phyloP scores from a whole-genome alignment of 2,329 filamentous ascomycete genomes.

The Hymenoscyphus occultus region DNA sequence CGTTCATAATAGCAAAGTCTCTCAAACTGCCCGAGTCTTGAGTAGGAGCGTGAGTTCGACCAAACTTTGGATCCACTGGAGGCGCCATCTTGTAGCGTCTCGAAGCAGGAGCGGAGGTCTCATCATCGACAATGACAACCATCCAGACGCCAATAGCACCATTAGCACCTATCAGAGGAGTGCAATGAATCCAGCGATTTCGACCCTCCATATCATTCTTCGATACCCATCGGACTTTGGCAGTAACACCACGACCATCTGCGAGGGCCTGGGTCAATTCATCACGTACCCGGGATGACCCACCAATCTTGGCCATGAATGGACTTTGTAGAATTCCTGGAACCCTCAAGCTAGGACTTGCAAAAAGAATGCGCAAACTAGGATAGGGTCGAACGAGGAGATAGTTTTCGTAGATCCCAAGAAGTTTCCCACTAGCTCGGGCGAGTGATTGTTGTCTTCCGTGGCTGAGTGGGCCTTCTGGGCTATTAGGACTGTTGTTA shows the following conservation, averaged over 20 bases:
- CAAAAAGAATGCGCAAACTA: conserved; percentile 64
- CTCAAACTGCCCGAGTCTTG: conserved; percentile 26
- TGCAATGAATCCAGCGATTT: conserved; percentile 74
- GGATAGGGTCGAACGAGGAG: conserved; percentile 65
- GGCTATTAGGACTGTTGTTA: conserved; percentile 30
- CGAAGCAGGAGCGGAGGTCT: conserved; percentile 34
- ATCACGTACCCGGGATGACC: conserved; percentile 46
- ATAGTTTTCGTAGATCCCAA: conserved; percentile 54
- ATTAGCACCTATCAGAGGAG: conserved; percentile 64
- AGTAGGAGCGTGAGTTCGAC: conserved; percentile 18
- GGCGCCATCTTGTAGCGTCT: conserved; percentile 31
- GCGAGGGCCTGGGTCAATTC: conserved; percentile 57
- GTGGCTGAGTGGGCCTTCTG: neutral
- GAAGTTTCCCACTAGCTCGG: conserved; percentile 36
- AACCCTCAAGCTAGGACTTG: conserved; percentile 63
- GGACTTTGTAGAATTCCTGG: conserved; percentile 64
- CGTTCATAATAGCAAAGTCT: conserved; percentile 28
- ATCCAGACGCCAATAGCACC: conserved; percentile 75
- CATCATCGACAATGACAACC: conserved; percentile 69
- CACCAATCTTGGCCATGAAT: conserved; percentile 53
- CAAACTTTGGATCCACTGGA: conserved; percentile 34
- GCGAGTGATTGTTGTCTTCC: conserved; percentile 7
- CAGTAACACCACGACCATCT: conserved; percentile 68
- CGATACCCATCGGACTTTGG: conserved; percentile 69
- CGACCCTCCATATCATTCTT: conserved; percentile 50